phyloP scores from a whole-genome alignment of 2,329 filamentous ascomycete species.

The Chrysoporthe cubensis region DNA sequence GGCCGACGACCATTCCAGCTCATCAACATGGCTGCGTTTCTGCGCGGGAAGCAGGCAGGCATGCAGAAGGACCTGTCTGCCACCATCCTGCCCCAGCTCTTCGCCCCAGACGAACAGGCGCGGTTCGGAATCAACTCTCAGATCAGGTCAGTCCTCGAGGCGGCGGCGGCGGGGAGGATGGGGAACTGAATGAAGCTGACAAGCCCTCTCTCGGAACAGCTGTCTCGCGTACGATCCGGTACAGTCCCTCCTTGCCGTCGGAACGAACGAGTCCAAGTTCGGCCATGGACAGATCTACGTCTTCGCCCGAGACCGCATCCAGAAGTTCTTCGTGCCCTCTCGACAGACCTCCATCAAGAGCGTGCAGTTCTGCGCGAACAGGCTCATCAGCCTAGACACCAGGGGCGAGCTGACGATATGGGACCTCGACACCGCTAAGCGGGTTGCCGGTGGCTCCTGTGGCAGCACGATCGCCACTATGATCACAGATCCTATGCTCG shows the following conservation, averaged over 20 bases:
- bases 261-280: constrained; percentile 85
- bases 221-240: constrained; percentile 90
- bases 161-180: background rate
- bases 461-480: constrained; percentile 76
- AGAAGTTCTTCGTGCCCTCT: constrained; percentile 72
- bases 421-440: constrained; percentile 72
- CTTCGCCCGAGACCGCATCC: constrained; percentile 80
- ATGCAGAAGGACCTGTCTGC: constrained; percentile 89
- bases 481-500: constrained; percentile 84
- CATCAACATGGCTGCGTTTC: constrained; percentile 77
- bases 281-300: constrained; percentile 88
- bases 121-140: constrained; percentile 83
- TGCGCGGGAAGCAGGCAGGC: constrained; percentile 91
- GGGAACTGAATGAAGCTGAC: constrained; percentile 4
- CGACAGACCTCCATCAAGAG: constrained; percentile 75
- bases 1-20: background rate
- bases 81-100: constrained; percentile 76
- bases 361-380: constrained; percentile 84
- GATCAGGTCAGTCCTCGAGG: constrained; percentile 56
- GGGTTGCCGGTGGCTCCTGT: constrained; percentile 72
- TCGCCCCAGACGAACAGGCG: constrained; percentile 81
- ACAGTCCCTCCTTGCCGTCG: constrained; percentile 90
- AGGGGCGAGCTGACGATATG: constrained; percentile 86
- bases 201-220: constrained; percentile 48
- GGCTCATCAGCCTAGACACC: constrained; percentile 80